phyloP scores from a whole-genome alignment of 1,139 yeast species.

The Nakaseomyces nivariensis region DNA sequence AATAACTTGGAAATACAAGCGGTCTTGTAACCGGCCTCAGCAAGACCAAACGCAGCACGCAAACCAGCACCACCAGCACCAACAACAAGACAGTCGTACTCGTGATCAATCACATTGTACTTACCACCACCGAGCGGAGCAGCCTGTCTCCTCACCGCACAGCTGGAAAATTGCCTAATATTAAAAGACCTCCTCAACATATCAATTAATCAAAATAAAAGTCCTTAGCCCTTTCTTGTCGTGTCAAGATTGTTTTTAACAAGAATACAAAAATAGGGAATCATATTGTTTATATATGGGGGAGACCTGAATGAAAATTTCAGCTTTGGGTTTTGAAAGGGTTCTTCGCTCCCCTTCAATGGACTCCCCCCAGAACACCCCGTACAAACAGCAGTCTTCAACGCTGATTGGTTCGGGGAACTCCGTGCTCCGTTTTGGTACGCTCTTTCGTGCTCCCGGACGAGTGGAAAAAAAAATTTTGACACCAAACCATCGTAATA shows the following conservation, averaged over 20 bases:
- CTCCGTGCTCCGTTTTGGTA: not conserved
- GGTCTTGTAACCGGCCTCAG: conserved; percentile 94
- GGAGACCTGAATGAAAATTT: too few species aligned
- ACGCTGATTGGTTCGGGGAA: conserved; percentile 1
- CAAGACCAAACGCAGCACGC: conserved; percentile 96
- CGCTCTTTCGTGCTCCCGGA: too few species aligned
- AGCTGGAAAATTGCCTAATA: conserved; percentile 1
- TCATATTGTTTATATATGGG: too few species aligned
- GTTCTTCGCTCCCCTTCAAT: too few species aligned
- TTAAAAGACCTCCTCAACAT: conserved; percentile 3
- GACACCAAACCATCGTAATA: too few species aligned
- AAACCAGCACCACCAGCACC: conserved; percentile 99
- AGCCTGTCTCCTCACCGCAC: conserved; percentile 1
- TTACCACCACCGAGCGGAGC: conserved; percentile 35
- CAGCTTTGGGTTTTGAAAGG: too few species aligned
- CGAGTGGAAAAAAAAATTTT: too few species aligned
- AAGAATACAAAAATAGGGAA: too few species aligned
- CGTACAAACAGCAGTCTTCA: not conserved
- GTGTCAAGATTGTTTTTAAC: too few species aligned
- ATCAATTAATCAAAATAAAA: not conserved
- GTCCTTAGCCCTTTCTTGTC: too few species aligned
- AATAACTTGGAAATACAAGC: conserved; percentile 95
- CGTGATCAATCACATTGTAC: conserved; percentile 91
- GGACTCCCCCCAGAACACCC: not conserved
- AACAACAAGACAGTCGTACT: conserved; percentile 93